These are phyloP conservation scores for Botrytis pseudocinerea DNA, from an alignment of 2,329 filamentous ascomycete genomes.

Conservation along the genomic window DNA sequence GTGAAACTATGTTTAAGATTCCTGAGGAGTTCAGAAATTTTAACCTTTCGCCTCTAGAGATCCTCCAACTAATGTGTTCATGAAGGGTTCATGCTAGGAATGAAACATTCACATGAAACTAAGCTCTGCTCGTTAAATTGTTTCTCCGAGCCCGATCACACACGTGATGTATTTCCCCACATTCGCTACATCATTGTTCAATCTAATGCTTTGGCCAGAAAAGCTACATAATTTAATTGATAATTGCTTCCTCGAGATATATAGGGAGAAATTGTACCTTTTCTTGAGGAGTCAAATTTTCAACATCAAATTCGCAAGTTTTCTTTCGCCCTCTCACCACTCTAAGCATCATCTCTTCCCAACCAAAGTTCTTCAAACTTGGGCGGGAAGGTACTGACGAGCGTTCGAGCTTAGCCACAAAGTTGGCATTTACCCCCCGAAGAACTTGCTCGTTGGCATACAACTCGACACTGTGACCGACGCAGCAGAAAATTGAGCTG, in stretches of 20 bases:
- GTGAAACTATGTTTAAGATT: too few species aligned
- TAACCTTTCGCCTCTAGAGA: neutral
- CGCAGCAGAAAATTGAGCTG: neutral
- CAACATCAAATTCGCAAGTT: neutral
- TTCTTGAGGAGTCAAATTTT: neutral
- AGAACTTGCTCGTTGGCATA: constrained; percentile 2
- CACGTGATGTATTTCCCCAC: constrained; percentile 3
- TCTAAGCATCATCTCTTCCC: neutral
- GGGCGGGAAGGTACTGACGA: neutral
- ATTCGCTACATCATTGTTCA: constrained; percentile 17
- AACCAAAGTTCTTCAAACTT: neutral
- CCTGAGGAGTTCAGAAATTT: too few species aligned
- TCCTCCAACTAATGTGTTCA: neutral
- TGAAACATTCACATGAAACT: constrained; percentile 8
- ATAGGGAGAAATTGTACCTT: neutral
- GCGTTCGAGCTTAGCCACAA: neutral
- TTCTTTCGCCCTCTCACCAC: neutral
- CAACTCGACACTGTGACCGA: neutral
- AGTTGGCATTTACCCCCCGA: constrained; percentile 16
- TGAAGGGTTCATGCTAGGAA: neutral
- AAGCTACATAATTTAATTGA: neutral
- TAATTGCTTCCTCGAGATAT: neutral
- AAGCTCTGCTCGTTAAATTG: neutral
- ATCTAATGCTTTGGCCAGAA: neutral
- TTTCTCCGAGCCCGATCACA: neutral